Evolutionary conservation across 2,329 filamentous ascomycete genomes (phyloP), one percentile per base, ranked within the genome.

Genomic region (Huntiella abstrusa): DNA sequence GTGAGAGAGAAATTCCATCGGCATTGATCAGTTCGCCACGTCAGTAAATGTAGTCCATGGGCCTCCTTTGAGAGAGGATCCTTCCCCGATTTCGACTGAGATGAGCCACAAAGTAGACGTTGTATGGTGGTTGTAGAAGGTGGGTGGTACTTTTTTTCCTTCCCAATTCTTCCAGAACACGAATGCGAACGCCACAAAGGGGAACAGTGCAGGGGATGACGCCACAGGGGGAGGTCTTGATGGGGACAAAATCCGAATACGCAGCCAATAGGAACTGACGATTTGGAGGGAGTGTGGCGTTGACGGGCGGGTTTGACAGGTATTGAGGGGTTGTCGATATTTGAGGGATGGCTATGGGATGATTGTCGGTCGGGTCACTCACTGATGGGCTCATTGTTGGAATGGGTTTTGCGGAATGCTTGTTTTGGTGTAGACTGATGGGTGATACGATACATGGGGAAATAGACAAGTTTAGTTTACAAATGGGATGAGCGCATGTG

Each of bases 161-260:
- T 10, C 6, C 17, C 17, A 19, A 19, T 19, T 19, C 8, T 28
- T 43, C 41, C 8, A 43, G 41, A 45, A 45, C 43, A 45, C 43
- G 43, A 45, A 45, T 45, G 43, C 43, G 43, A 45, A 28, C 22
- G 32, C 22, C 11, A 42, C 11, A 32, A 19, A 32, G 11, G 22
- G 5, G n/a, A 15, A 19, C 40, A 15, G 5, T 5, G 19, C 16
- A 42, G 13, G n/a, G 15, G 11, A 11, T 3, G 5, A 13, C 36
- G 37, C 35, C 43, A 45, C 43, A 39, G 11, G 7, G 15, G 22
- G 32, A 11, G 35, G n/a, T 40, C n/a, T 7, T 4, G 15, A 35
- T 13, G 15, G n/a, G 16, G 17, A 35, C 35, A 45, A 45, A 45
- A 39, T 13, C 34, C 43, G 43, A 45, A 45, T 45, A 45, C 43